Percentiles rank a stretch among this genome's conserved stretches.
These are phyloP conservation scores for Poteriospumella lacustris DNA, from an alignment of 108 stramenopile genomes.

Conservation along the genomic window DNA sequence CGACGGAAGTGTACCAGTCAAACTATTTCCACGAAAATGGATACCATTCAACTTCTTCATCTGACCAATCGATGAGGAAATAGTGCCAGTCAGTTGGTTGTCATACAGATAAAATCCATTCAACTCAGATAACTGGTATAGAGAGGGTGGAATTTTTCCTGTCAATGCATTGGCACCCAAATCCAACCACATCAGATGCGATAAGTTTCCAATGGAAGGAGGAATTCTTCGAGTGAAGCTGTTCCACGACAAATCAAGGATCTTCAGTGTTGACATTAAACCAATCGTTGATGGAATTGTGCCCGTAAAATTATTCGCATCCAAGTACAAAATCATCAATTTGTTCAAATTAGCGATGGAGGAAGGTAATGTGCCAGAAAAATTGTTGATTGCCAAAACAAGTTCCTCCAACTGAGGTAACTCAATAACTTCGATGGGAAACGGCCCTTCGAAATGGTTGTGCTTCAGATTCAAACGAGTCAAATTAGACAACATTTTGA, in stretches of 20 bases:
- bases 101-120: too few species aligned
- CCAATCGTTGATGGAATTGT: neutral
- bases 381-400: neutral
- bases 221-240: neutral
- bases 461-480: neutral
- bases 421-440: neutral
- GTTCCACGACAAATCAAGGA: neutral
- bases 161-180: neutral
- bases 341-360: neutral
- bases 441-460: neutral
- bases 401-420: neutral
- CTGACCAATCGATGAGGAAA: too few species aligned
- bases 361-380: neutral
- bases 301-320: neutral
- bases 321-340: neutral
- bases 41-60: neutral
- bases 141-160: neutral
- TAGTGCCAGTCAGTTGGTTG: too few species aligned
- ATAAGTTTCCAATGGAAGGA: neutral
- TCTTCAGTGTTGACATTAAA: neutral
- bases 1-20: neutral
- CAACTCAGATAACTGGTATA: too few species aligned
- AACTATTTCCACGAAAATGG: neutral
- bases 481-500: neutral
- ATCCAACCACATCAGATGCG: neutral